These are phyloP conservation scores for Chaetomiaceae sp. DNA, from an alignment of 2,329 filamentous ascomycete species.

Conservation along the genomic window DNA sequence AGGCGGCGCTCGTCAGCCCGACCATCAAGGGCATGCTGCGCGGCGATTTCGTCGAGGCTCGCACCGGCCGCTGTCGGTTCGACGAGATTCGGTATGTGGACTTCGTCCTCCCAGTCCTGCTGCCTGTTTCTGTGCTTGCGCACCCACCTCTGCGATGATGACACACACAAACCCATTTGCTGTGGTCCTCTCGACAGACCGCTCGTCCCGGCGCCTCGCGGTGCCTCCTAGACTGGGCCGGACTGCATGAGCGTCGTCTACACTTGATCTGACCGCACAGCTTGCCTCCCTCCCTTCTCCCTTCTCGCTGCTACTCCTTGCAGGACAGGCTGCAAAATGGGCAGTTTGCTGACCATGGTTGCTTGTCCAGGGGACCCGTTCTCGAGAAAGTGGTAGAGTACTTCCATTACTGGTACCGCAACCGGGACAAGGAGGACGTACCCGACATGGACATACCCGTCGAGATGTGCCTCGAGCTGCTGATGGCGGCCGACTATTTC, in stretches of 20 bases:
- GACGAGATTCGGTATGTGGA: conserved; percentile 65
- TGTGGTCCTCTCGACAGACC: conserved; percentile 45
- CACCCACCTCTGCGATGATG: conserved; percentile 29
- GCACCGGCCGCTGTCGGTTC: conserved; percentile 58
- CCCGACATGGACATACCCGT: conserved; percentile 76
- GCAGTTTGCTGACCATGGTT: conserved; percentile 17
- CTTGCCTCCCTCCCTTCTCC: no score
- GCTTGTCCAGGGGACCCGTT: conserved; percentile 53
- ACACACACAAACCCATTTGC: conserved; percentile 30
- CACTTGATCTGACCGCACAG: conserved; percentile 55
- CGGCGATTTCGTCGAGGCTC: conserved; percentile 60
- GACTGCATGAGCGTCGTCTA: conserved; percentile 50
- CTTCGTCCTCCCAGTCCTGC: neutral
- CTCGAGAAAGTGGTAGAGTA: conserved; percentile 80
- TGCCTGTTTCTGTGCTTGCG: neutral
- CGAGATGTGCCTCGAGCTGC: conserved; percentile 69
- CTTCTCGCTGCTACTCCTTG: neutral
- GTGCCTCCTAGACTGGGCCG: conserved; percentile 27
- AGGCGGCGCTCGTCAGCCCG: conserved; percentile 62
- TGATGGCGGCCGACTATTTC: conserved; percentile 74
- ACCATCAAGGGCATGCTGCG: conserved; percentile 69
- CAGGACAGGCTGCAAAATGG: neutral
- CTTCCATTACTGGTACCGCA: conserved; percentile 74
- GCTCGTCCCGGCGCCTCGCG: conserved; percentile 12
- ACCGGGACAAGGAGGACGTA: conserved; percentile 63